Conservation (phyloP, 495 filamentous ascomycete species). For the Aspergillus olivimuriae region DNA sequence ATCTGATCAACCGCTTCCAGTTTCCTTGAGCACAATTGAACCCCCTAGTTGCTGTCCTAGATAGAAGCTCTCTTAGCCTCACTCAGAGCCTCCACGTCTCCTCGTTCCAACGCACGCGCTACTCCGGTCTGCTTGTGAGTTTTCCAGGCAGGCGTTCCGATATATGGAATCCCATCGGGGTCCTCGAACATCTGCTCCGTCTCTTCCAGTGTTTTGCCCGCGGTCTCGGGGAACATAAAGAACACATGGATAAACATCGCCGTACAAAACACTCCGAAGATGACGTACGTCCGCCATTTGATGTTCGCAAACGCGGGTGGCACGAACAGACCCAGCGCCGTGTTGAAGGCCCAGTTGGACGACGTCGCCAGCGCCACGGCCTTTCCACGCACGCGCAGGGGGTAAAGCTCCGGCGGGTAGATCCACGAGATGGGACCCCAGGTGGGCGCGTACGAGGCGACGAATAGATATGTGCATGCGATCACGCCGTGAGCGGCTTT, state of each 20-base stretch:
- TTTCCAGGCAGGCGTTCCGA: background rate
- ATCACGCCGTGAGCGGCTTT: slow-evolving; percentile 20
- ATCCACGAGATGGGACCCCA: slow-evolving; percentile 76
- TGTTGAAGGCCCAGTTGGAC: slow-evolving; percentile 76
- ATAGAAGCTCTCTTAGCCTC: too few relatives aligned
- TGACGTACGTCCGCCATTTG: slow-evolving; percentile 58
- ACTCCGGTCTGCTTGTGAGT: background rate
- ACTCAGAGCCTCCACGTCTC: too few relatives aligned
- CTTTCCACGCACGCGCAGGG: slow-evolving; percentile 57
- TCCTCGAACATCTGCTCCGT: slow-evolving; percentile 39
- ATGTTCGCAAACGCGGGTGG: slow-evolving; percentile 59
- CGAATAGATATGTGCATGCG: slow-evolving; percentile 37
- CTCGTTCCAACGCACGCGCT: background rate
- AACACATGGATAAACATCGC: slow-evolving; percentile 51
- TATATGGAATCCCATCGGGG: background rate
- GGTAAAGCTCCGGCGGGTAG: slow-evolving; percentile 67
- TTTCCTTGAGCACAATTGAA: too few relatives aligned
- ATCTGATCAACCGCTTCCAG: too few relatives aligned
- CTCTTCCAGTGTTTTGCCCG: slow-evolving; percentile 55
- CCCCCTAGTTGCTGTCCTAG: too few relatives aligned
- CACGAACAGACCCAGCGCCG: slow-evolving; percentile 66
- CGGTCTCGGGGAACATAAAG: slow-evolving; percentile 61
- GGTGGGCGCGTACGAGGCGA: slow-evolving; percentile 26
- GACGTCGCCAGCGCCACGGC: slow-evolving; percentile 64
- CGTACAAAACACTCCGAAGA: slow-evolving; percentile 60